Percentiles rank a stretch among this genome's conserved stretches.
phyloP scores from a whole-genome alignment of 306 rosid species.

The Vicia faba region DNA sequence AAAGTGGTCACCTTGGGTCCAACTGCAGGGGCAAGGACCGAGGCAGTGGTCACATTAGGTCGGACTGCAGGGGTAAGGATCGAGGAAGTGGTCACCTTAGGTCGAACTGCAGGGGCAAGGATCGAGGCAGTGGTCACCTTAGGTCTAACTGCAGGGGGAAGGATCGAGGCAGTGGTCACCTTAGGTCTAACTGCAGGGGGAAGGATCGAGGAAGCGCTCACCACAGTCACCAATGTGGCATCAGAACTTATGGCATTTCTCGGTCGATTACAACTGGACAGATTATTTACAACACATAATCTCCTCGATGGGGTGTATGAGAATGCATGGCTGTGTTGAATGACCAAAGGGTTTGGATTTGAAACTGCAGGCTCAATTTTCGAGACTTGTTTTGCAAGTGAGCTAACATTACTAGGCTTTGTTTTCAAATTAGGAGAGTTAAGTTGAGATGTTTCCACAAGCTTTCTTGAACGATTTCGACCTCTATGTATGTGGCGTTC shows the following conservation, averaged over 20 bases:
- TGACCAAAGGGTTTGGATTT: slow-evolving; percentile 38
- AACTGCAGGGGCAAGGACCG: slow-evolving; percentile 29
- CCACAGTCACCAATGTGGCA: neutral
- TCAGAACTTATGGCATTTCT: slow-evolving; percentile 33
- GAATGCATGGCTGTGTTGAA: slow-evolving; percentile 41
- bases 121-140: neutral
- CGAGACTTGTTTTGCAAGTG: slow-evolving; percentile 32
- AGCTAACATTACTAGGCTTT: slow-evolving; percentile 33
- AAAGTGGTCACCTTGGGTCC: slow-evolving; percentile 3
- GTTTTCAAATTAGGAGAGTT: slow-evolving; percentile 42
- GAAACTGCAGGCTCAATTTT: slow-evolving; percentile 28
- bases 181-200: slow-evolving; percentile 28
- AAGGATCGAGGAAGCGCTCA: slow-evolving; percentile 2
- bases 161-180: neutral
- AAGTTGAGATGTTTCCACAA: slow-evolving; percentile 67
- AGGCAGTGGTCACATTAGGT: neutral
- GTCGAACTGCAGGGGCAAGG: slow-evolving; percentile 24
- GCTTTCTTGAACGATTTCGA: slow-evolving; percentile 98
- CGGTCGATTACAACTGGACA: slow-evolving; percentile 21
- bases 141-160: slow-evolving; percentile 29
- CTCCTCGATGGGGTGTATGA: slow-evolving; percentile 19
- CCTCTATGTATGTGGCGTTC: slow-evolving; percentile 88
- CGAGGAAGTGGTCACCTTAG: neutral
- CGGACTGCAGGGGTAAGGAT: slow-evolving; percentile 29
- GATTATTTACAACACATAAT: slow-evolving; percentile 25